Conservation (phyloP, 768 basidiomycete genomes). For the Hemileccinum rubropunctum region DNA sequence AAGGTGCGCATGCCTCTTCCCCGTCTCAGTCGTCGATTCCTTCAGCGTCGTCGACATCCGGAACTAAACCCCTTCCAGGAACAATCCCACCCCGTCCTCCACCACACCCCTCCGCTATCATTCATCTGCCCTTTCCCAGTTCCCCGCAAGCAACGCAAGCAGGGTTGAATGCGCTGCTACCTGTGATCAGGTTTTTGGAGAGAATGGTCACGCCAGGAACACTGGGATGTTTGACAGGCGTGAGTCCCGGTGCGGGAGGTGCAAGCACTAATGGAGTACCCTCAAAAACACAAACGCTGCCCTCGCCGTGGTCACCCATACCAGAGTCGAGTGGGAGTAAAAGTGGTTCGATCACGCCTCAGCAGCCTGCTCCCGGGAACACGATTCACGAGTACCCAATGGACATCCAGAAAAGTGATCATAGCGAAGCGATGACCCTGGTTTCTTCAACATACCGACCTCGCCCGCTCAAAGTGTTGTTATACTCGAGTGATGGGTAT, state of each 20-base stretch:
- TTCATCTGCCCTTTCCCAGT: constrained; percentile 75
- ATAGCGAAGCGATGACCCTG: constrained; percentile 6
- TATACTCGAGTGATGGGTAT: constrained; percentile 87
- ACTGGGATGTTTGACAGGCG: constrained; percentile 16
- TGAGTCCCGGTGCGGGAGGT: background rate
- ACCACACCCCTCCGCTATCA: constrained; percentile 66
- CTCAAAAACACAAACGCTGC: constrained; percentile 7
- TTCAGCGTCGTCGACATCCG: background rate
- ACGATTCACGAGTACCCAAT: constrained; percentile 17
- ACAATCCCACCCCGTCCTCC: constrained; percentile 59
- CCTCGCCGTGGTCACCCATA: constrained; percentile 19
- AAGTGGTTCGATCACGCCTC: constrained; percentile 21
- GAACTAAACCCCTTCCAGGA: constrained; percentile 10
- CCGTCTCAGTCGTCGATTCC: no score
- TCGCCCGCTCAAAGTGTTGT: constrained; percentile 67
- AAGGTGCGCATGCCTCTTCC: constrained; percentile 2
- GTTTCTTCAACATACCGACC: constrained; percentile 38
- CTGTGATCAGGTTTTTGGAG: constrained; percentile 68
- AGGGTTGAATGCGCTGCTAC: constrained; percentile 57
- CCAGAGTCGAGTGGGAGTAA: constrained; percentile 13
- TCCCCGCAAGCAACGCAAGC: constrained; percentile 53
- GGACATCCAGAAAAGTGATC: constrained; percentile 9
- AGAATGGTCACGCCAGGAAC: constrained; percentile 52
- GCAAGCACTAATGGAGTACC: constrained; percentile 3
- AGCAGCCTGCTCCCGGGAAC: background rate